Percentiles rank a stretch among this genome's conserved stretches.
These are phyloP conservation scores for Massospora cicadina DNA, from an alignment of 371 early-diverging fungal genomes.

Conservation along the genomic window DNA sequence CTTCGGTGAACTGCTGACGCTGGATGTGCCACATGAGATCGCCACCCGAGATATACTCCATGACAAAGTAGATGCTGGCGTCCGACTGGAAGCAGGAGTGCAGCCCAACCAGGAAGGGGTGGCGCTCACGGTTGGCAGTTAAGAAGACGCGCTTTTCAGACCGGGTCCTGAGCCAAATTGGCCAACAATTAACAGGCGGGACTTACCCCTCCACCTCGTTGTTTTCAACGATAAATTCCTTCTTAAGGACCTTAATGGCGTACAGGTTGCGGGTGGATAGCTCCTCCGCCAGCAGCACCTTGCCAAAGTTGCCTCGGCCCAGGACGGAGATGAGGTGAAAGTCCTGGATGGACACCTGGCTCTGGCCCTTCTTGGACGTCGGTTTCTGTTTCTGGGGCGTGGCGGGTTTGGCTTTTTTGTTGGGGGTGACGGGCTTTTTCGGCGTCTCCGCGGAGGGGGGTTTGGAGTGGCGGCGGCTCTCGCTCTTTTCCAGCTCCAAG, in stretches of 20 bases:
- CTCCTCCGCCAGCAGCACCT: constrained; percentile 90
- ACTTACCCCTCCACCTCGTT: constrained; percentile 75
- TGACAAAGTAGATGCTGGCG: constrained; percentile 87
- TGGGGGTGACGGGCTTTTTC: neutral
- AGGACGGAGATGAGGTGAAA: constrained; percentile 84
- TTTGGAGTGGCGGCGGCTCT: constrained; percentile 14
- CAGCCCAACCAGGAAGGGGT: constrained; percentile 91
- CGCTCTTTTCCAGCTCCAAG: constrained; percentile 41
- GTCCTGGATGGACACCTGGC: constrained; percentile 38
- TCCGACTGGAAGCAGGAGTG: constrained; percentile 92
- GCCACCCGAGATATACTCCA: constrained; percentile 98
- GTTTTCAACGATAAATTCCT: constrained; percentile 78
- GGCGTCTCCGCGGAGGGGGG: neutral
- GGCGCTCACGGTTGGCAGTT: constrained; percentile 66
- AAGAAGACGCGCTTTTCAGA: constrained; percentile 88
- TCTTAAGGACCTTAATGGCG: constrained; percentile 96
- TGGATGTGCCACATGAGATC: constrained; percentile 97
- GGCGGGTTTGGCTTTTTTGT: constrained; percentile 5
- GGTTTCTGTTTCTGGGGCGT: constrained; percentile 12
- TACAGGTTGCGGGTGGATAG: constrained; percentile 52
- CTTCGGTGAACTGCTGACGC: constrained; percentile 65
- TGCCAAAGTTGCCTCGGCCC: constrained; percentile 96
- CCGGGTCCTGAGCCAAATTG: constrained; percentile 20
- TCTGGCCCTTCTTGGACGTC: constrained; percentile 7
- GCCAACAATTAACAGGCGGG: constrained; percentile 9